Evolutionary conservation across 208 protist genomes (phyloP).

Genomic region (Leishmania turanica): DNA sequence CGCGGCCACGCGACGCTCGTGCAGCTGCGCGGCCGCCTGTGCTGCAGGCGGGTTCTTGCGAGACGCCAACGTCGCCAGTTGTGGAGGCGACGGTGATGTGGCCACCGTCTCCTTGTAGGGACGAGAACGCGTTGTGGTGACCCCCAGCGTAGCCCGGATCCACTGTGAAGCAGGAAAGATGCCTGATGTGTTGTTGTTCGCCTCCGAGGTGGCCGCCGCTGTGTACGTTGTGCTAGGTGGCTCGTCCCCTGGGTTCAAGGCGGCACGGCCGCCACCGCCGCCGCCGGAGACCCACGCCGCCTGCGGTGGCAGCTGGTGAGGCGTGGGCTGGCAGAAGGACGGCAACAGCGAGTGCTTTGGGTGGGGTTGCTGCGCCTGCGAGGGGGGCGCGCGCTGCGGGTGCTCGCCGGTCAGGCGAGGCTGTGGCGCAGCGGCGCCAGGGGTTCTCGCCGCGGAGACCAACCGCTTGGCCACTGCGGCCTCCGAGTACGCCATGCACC

Average conservation of each 20-base stretch:
- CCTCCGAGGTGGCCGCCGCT: not conserved
- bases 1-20: conserved; percentile 38
- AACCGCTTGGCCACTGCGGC: not conserved
- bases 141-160: not conserved
- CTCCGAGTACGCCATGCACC: not conserved
- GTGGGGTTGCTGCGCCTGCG: not conserved
- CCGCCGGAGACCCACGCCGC: not conserved
- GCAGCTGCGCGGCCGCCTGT: conserved; percentile 31
- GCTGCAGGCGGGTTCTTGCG: not conserved
- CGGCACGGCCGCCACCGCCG: not conserved
- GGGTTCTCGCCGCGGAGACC: not conserved
- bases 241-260: not conserved
- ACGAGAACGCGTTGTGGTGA: not conserved
- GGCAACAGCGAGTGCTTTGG: not conserved
- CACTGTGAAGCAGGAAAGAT: conserved; percentile 8
- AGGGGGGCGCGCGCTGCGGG: not conserved
- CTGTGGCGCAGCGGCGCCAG: not conserved
- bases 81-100: not conserved
- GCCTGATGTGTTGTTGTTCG: not conserved
- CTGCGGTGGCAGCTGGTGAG: not conserved
- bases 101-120: not conserved
- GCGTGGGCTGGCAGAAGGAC: not conserved
- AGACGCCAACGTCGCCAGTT: not conserved
- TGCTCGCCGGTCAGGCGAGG: not conserved
- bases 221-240: not conserved